phyloP scores from a whole-genome alignment of 495 filamentous ascomycete species.

The Pseudoneurospora amorphoporcata region DNA sequence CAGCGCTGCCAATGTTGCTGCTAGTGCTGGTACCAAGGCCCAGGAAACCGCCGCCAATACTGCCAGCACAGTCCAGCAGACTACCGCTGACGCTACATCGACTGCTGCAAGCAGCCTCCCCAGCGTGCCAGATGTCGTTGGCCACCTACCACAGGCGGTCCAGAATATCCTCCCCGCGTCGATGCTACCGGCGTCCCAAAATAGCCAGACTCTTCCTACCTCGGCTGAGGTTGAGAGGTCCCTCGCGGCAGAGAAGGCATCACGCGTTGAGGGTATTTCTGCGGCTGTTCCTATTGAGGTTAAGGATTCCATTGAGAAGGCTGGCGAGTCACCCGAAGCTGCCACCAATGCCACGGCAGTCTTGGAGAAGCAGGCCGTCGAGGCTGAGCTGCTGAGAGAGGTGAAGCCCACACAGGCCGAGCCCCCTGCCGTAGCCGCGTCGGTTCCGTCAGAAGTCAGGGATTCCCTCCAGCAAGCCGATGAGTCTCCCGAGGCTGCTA shows the following conservation, averaged over 20 bases:
- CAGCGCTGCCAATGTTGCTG: slow-evolving; percentile 5
- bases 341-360: slow-evolving; percentile 56
- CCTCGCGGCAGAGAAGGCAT: slow-evolving; percentile 6
- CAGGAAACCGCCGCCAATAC: slow-evolving; percentile 10
- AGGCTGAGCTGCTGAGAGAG: slow-evolving; percentile 52
- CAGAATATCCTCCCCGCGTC: slow-evolving; percentile 25
- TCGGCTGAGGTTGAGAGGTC: neutral
- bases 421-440: slow-evolving; percentile 27
- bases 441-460: slow-evolving; percentile 64
- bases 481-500: slow-evolving; percentile 58
- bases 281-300: slow-evolving; percentile 59
- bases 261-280: slow-evolving; percentile 27
- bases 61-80: slow-evolving; percentile 1
- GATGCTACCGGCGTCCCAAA: neutral
- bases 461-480: slow-evolving; percentile 58
- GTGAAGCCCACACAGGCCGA: slow-evolving; percentile 11
- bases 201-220: neutral
- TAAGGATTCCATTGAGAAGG: slow-evolving; percentile 58
- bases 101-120: neutral
- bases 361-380: slow-evolving; percentile 67
- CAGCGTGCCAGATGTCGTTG: slow-evolving; percentile 11
- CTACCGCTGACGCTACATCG: slow-evolving; percentile 12
- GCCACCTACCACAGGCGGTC: slow-evolving; percentile 25
- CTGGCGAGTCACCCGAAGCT: slow-evolving; percentile 58
- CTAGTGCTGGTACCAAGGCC: neutral